A percentile compares a stretch with the other conserved stretches of the same genome.
phyloP scores from a whole-genome alignment of 2,329 filamentous ascomycete genomes.

The Cladosporium colombiae region DNA sequence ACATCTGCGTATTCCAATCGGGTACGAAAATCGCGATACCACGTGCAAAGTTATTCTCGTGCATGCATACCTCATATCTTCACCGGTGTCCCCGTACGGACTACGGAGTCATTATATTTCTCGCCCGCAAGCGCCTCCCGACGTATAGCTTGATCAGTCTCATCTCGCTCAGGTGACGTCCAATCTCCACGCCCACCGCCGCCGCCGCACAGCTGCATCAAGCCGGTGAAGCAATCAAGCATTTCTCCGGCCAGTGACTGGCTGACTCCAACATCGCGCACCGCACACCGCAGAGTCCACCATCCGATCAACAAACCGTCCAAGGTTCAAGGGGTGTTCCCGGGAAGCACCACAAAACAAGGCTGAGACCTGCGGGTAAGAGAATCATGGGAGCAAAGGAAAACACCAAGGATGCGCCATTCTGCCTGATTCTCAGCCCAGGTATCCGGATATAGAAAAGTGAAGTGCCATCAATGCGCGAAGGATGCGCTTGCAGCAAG shows the following conservation, averaged over 20 bases:
- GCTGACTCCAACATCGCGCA: neutral
- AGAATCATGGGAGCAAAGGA: neutral
- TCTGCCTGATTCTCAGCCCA: neutral
- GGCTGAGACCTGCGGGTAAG: neutral
- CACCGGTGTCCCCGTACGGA: neutral
- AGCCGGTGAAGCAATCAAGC: neutral
- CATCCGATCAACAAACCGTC: neutral
- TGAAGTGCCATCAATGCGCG: neutral
- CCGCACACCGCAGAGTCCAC: neutral
- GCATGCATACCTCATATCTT: neutral
- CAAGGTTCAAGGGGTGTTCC: neutral
- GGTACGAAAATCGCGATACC: neutral
- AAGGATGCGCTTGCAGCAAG: slow-evolving; percentile 4
- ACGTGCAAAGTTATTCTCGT: neutral
- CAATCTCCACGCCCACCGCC: neutral
- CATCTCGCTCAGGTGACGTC: neutral
- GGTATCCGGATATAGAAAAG: neutral
- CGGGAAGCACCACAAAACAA: neutral
- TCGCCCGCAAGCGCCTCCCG: neutral
- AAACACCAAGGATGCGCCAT: neutral
- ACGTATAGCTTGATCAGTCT: neutral
- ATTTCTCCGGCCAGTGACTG: neutral
- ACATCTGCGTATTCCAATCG: neutral
- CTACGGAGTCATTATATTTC: neutral
- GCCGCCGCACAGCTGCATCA: neutral